A percentile compares a stretch with the other conserved stretches of the same genome.
Evolutionary conservation across 139 green algal genomes (phyloP).

Genomic region (Tetratostichococcus sp.): DNA sequence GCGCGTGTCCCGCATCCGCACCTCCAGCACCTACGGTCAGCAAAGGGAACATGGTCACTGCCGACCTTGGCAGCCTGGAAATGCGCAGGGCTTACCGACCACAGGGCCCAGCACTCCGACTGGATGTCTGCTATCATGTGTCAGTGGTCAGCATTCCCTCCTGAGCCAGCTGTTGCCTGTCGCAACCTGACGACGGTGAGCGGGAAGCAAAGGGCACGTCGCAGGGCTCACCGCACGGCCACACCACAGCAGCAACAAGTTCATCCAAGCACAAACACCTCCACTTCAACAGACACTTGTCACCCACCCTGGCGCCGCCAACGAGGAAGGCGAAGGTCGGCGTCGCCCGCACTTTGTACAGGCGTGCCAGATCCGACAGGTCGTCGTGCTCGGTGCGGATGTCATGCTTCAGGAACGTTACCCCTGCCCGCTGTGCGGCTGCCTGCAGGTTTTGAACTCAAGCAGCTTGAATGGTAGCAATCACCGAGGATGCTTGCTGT

Average conservation of each 20-base stretch:
- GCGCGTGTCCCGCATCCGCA: constrained; percentile 14
- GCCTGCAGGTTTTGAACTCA: neutral
- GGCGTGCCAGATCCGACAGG: constrained; percentile 16
- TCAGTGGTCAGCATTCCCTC: no score
- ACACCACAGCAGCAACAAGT: neutral
- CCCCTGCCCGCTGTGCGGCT: neutral
- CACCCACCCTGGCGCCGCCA: constrained; percentile 10
- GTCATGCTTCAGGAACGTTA: constrained; percentile 23
- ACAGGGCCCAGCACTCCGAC: neutral
- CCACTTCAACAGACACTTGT: neutral
- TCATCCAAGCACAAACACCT: neutral
- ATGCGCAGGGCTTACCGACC: neutral
- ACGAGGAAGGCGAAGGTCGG: constrained; percentile 22
- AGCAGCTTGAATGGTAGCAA: neutral
- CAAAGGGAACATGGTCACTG: neutral
- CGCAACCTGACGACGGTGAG: no score
- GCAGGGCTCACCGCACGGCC: no score
- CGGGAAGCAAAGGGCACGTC: no score
- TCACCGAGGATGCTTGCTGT: no score
- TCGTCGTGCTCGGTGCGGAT: constrained; percentile 26
- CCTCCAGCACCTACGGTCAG: neutral
- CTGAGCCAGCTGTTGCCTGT: no score
- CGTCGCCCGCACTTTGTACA: constrained; percentile 10
- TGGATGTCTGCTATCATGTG: no score
- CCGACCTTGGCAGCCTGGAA: neutral